Evolutionary conservation across 2,329 filamentous ascomycete species (phyloP).

Genomic region (Aspergillus japonicus): DNA sequence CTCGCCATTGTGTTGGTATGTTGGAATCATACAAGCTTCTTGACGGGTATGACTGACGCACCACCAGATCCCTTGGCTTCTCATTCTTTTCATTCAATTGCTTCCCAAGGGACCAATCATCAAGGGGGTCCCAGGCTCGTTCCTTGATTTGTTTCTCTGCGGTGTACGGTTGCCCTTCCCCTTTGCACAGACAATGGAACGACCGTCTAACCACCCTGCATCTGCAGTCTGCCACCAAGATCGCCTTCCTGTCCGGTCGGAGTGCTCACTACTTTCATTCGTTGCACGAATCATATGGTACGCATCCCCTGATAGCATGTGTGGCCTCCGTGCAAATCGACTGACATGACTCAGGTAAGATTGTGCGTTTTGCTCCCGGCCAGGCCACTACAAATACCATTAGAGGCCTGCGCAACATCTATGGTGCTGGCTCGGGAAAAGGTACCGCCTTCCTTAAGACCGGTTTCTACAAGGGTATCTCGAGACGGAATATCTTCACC

Average conservation of each 20-base stretch:
- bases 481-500: slow-evolving; percentile 26
- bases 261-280: slow-evolving; percentile 23
- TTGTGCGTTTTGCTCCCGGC: slow-evolving; percentile 24
- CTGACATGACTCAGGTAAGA: slow-evolving; percentile 13
- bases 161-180: slow-evolving; percentile 15
- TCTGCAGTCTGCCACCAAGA: slow-evolving; percentile 21
- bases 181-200: background rate
- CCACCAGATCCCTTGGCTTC: slow-evolving; percentile 12
- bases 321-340: background rate
- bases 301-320: background rate
- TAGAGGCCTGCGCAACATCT: slow-evolving; percentile 25
- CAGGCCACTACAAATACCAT: slow-evolving; percentile 28
- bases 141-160: slow-evolving; percentile 17
- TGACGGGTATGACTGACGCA: background rate
- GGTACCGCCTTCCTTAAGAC: slow-evolving; percentile 24
- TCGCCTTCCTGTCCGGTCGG: slow-evolving; percentile 19
- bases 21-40: background rate
- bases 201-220: background rate
- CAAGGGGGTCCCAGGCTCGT: slow-evolving; percentile 17
- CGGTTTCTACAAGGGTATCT: slow-evolving; percentile 25
- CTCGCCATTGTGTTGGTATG: slow-evolving; percentile 8
- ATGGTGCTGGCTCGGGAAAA: slow-evolving; percentile 21
- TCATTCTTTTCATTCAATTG: slow-evolving; percentile 18
- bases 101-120: slow-evolving; percentile 20
- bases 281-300: slow-evolving; percentile 22